A percentile compares a stretch with the other conserved stretches of the same genome.
Conservation (phyloP, 345 rosid species). For the Hibiscus mutabilis region DNA sequence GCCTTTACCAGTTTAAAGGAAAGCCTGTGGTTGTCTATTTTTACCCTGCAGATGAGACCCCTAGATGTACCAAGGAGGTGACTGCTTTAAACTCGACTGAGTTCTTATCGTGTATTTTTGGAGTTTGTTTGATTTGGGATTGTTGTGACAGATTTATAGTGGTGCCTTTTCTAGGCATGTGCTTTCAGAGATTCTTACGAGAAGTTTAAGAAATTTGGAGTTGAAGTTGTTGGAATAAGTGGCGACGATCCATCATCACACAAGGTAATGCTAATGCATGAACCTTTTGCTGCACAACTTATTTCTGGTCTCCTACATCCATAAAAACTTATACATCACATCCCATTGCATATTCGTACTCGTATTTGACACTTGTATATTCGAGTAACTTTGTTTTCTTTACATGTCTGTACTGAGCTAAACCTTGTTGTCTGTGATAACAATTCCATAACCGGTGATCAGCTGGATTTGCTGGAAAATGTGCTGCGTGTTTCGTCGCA, state of each 20-base stretch:
- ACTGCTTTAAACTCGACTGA: not conserved
- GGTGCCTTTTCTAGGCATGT: constrained; percentile 50
- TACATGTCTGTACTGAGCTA: not conserved
- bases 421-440: too few species aligned
- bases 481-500: too few species aligned
- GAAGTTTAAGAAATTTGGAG: constrained; percentile 96
- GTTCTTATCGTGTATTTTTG: not conserved
- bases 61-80: constrained; percentile 96
- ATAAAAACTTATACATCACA: not conserved
- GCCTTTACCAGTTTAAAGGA: constrained; percentile 75
- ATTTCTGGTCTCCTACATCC: too few species aligned
- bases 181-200: constrained; percentile 87
- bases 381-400: too few species aligned
- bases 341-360: not conserved
- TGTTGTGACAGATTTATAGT: not conserved
- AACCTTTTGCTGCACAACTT: not conserved
- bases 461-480: not conserved
- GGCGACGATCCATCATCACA: constrained; percentile 1
- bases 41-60: constrained; percentile 96
- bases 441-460: not conserved
- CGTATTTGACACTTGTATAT: too few species aligned
- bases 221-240: constrained; percentile 74
- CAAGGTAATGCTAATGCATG: constrained; percentile 1
- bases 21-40: constrained; percentile 89
- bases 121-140: not conserved